Evolutionary conservation across 768 basidiomycete species (phyloP), one percentile per base, ranked within the genome.

Genomic region (Leccinum uliginosum): DNA sequence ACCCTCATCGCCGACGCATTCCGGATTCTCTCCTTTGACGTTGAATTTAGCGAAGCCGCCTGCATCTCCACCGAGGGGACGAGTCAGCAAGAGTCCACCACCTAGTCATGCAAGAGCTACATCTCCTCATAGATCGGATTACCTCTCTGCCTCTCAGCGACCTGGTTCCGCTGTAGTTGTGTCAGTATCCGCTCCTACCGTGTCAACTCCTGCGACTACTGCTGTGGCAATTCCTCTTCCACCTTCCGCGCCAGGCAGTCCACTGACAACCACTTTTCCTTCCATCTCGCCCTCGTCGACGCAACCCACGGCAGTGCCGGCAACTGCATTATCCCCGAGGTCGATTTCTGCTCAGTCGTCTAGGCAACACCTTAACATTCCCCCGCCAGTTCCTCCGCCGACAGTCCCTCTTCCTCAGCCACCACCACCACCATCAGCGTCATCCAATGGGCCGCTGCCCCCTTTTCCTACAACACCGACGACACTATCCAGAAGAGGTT

Each of bases 341-440:
- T 38, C 63, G 6, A 40, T 60, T 15, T 9, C 52, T 26, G 2
- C 46, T 32, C 3, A 55, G 19, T 48, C 70, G 38, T 64, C 71
- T 26, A 67, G 71, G 30, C 65, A 67, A 19, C 67, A 71, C 49
- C 59, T 71, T 19, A 23, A 45, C 12, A 67, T 71, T 11, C 70
- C 66, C 35, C 70, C 71, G 0, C 70, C 66, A 14, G 61, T 63
- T n/a, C 70, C 70, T 17, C 70, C 70, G 4, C 70, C 70, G 3
- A 70, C 65, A 32, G 61, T 61, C 21, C 70, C 70, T 50, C 64
- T 73, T 21, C 70, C 70, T 40, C 71, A 63, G 23, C 67, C 50
- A 10, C 71, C 69, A 24, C 54, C 66, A 11, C 59, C 64, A 10
- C 63, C 60, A 2, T 60, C 57, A 17, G 15, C 32, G 10, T 43